Base-by-base conservation (phyloP, 2,329 filamentous ascomycete genomes). In the Colletotrichum simmondsii region DNA sequence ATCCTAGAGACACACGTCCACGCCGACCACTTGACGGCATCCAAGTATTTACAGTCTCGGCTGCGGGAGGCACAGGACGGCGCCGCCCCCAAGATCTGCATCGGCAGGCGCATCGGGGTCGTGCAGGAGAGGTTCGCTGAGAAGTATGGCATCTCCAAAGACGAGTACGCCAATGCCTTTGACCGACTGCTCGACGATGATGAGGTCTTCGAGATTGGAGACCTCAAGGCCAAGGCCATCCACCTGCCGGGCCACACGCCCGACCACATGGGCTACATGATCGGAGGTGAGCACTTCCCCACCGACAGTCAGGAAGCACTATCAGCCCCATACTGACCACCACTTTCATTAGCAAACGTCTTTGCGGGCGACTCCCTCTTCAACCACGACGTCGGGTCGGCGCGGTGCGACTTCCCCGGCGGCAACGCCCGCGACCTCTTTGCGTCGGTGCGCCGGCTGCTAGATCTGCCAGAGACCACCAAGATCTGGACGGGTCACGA, bases 1-100 rank as follows among this genome's bases (percentile, higher is more conserved):
- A 87, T 91, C 49, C 83, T 91, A 10, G 89, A 91, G 75, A 91
- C 90, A 0, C 89, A 91, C 76, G 85, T 83, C 1, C 87, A 90
- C 73, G 87, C 87, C 35, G 87, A 90, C 71, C 88, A 91, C 73
- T 75, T 91, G 2, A 90, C 87, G 5, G 86, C 89, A 0, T 82
- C 88, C 0, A 82, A 81, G 30, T 91, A 90, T 77, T 82, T 91
- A 0, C 87, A 89, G 75, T 77, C 79, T 1, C 79, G 78, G 7
- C 81, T 90, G 0, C 74, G 77, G 0, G 73, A 80, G 28, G 49
- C 62, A 0, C 8, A 72, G 49, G 30, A 54, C 19, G 66, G 60
- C 66, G 26, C 49, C 24, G 52, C 37, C 5, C 75, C 68, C 12
- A 61, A 61, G 16, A 85, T 87, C 28, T 81, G 84, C 63, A 87